A percentile compares a stretch with the other conserved stretches of the same genome.
Evolutionary conservation across 495 filamentous ascomycete genomes (phyloP).

Genomic region (Usnea hakonensis): DNA sequence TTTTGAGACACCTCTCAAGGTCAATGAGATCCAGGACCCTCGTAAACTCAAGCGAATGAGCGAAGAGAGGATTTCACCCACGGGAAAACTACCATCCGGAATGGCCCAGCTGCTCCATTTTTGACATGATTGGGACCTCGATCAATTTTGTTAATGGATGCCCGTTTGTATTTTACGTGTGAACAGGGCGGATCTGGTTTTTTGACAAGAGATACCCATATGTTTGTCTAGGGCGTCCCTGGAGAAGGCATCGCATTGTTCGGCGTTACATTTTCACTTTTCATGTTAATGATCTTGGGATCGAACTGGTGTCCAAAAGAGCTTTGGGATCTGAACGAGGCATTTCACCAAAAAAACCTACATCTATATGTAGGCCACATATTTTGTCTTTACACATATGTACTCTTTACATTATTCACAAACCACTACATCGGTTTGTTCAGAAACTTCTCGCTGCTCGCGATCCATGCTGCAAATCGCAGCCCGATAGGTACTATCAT

Average conservation of each 20-base stretch:
- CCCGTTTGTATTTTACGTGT: neutral
- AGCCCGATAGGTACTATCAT: too few species aligned
- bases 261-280: neutral
- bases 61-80: constrained; percentile 34
- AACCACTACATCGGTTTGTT: neutral
- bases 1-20: neutral
- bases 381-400: neutral
- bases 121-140: neutral
- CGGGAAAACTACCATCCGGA: constrained; percentile 31
- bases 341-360: neutral
- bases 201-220: constrained; percentile 8
- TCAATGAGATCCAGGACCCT: constrained; percentile 1
- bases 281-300: neutral
- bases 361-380: neutral
- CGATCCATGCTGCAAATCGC: neutral
- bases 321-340: neutral
- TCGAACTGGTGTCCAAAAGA: neutral
- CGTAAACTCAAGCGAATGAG: constrained; percentile 21
- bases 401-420: neutral
- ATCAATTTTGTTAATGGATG: neutral
- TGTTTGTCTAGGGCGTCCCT: constrained; percentile 5
- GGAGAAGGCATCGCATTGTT: constrained; percentile 3
- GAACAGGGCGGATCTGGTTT: neutral
- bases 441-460: neutral
- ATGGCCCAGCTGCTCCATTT: constrained; percentile 34